These are phyloP conservation scores for Cadophora luteo-olivacea DNA, from an alignment of 2,329 filamentous ascomycete species.

Conservation along the genomic window DNA sequence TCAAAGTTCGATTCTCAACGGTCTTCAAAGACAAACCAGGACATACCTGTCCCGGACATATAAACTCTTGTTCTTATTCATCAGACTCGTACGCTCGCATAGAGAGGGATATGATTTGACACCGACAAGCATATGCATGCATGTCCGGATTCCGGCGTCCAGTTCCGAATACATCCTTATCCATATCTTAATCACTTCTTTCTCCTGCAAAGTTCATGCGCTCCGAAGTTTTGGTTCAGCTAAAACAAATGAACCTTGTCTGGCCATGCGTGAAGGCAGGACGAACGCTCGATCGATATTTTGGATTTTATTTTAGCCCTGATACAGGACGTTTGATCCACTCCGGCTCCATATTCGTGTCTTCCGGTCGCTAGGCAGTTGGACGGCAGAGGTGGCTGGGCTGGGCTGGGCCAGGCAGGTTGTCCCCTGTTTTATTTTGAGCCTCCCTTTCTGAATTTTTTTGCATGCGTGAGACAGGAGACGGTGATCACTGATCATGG, in stretches of 20 bases:
- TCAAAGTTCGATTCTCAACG: not conserved
- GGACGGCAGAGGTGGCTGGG: not conserved
- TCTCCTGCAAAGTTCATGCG: not conserved
- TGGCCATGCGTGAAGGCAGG: not conserved
- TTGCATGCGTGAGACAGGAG: not conserved
- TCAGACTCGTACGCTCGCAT: not conserved
- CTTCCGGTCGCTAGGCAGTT: constrained; percentile 27
- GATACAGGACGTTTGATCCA: constrained; percentile 7
- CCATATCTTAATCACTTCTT: not conserved
- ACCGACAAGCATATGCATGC: not conserved
- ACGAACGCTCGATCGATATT: constrained; percentile 5
- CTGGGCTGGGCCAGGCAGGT: not conserved
- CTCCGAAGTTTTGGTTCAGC: constrained; percentile 9
- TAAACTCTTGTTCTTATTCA: not conserved
- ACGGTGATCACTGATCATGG: too few species aligned
- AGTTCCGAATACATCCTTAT: not conserved
- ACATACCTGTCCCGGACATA: not conserved
- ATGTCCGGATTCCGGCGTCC: not conserved
- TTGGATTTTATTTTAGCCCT: not conserved
- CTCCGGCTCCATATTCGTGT: constrained; percentile 20
- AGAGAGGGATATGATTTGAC: not conserved
- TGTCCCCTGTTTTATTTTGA: not conserved
- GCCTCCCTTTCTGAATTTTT: not conserved
- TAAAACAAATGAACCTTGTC: constrained; percentile 10
- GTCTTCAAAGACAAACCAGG: not conserved